A percentile compares a stretch with the other conserved stretches of the same genome.
Conservation (phyloP, 2,329 filamentous ascomycete genomes). For the Aaosphaeria arxii region DNA sequence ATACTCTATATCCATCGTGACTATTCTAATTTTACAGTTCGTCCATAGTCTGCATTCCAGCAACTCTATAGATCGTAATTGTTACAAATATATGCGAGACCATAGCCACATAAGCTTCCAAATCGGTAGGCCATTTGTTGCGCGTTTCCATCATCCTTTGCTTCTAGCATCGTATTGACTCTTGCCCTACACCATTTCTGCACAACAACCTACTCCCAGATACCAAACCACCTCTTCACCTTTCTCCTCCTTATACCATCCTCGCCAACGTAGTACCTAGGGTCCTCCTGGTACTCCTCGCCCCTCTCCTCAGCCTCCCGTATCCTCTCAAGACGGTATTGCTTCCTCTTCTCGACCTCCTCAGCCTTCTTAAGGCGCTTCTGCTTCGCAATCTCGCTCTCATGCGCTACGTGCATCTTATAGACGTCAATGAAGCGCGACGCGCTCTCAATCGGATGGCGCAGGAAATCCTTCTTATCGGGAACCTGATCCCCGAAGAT, state of each 20-base stretch:
- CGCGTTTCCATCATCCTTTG: too few relatives aligned
- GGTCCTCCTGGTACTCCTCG: slow-evolving; percentile 35
- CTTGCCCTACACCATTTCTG: too few relatives aligned
- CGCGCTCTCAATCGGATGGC: slow-evolving; percentile 67
- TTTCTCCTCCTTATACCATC: slow-evolving; percentile 49
- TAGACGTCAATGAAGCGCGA: slow-evolving; percentile 68
- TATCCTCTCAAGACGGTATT: slow-evolving; percentile 66
- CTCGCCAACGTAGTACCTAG: slow-evolving; percentile 36
- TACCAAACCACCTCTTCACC: slow-evolving; percentile 79
- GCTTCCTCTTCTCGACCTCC: slow-evolving; percentile 81
- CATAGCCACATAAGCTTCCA: too few relatives aligned
- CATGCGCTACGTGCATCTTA: slow-evolving; percentile 71
- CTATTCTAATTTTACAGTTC: too few relatives aligned
- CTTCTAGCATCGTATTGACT: too few relatives aligned
- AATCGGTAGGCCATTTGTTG: too few relatives aligned
- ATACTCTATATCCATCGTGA: too few relatives aligned
- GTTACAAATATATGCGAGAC: too few relatives aligned
- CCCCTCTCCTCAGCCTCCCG: slow-evolving; percentile 30
- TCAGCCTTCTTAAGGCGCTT: slow-evolving; percentile 71
- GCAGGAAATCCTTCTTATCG: slow-evolving; percentile 63
- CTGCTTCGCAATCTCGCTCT: slow-evolving; percentile 65
- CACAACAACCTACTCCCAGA: slow-evolving; percentile 54
- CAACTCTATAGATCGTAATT: too few relatives aligned
- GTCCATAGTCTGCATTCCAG: too few relatives aligned
- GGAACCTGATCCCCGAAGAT: slow-evolving; percentile 79